These are phyloP conservation scores for Clathrospora elynae DNA, from an alignment of 2,329 filamentous ascomycete species.

Conservation along the genomic window DNA sequence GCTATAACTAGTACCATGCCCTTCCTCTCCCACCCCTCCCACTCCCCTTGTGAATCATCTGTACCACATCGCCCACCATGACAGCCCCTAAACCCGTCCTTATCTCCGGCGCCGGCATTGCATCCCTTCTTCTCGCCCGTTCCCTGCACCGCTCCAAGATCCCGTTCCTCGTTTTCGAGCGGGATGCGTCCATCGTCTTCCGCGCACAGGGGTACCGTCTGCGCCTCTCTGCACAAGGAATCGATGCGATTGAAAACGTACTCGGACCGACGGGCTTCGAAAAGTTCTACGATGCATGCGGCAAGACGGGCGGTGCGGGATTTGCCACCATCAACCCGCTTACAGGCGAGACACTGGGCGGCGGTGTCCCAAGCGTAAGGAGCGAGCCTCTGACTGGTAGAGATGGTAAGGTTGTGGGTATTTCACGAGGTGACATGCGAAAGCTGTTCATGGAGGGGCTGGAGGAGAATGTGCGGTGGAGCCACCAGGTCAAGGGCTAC, in stretches of 20 bases:
- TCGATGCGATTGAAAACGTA: constrained; percentile 65
- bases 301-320: constrained; percentile 64
- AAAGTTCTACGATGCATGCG: constrained; percentile 64
- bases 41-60: neutral
- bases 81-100: constrained; percentile 49
- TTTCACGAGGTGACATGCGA: constrained; percentile 68
- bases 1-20: constrained; percentile 10
- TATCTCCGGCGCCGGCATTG: constrained; percentile 42
- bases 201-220: constrained; percentile 68
- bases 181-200: constrained; percentile 57
- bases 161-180: constrained; percentile 45
- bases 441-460: constrained; percentile 62
- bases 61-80: constrained; percentile 17
- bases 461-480: constrained; percentile 62
- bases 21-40: neutral
- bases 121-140: constrained; percentile 40
- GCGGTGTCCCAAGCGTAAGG: constrained; percentile 16
- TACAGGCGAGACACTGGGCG: constrained; percentile 55
- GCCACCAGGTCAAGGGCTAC: constrained; percentile 62
- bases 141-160: constrained; percentile 37
- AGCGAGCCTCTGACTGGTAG: constrained; percentile 54
- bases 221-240: constrained; percentile 61
- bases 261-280: constrained; percentile 56
- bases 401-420: constrained; percentile 65
- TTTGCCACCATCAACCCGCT: constrained; percentile 59